Conservation (phyloP, 345 rosid species). For the Eutrema yunnanense region DNA sequence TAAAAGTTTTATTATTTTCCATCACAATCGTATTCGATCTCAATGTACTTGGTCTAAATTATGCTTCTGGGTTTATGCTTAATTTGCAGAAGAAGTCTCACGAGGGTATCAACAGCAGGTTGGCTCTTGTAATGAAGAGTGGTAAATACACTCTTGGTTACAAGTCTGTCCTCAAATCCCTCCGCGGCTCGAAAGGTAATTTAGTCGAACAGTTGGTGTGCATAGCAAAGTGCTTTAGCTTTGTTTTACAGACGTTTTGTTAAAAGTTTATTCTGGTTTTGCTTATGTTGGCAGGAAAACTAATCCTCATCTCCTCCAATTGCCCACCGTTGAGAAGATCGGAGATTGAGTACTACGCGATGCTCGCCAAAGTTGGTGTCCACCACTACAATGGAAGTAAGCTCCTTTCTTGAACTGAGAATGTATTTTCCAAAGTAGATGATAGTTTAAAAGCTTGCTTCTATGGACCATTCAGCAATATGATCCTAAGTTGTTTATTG, state of each 20-base stretch:
- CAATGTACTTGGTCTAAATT: not conserved
- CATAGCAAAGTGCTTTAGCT: not conserved
- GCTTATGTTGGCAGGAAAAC: slow-evolving; percentile 34
- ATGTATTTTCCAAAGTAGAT: not conserved
- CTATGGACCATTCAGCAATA: no score
- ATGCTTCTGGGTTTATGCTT: not conserved
- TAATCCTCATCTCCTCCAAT: slow-evolving; percentile 52
- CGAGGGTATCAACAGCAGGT: slow-evolving; percentile 74
- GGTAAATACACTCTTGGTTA: slow-evolving; percentile 69
- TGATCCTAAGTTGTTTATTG: no score
- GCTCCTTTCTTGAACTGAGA: slow-evolving; percentile 26
- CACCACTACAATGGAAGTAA: slow-evolving; percentile 80
- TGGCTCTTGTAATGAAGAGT: slow-evolving; percentile 82
- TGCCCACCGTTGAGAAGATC: slow-evolving; percentile 78
- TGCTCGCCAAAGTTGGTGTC: slow-evolving; percentile 75
- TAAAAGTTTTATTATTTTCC: not conserved
- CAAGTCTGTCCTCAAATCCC: slow-evolving; percentile 66
- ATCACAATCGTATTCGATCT: not conserved
- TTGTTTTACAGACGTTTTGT: not conserved
- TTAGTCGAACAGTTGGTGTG: slow-evolving; percentile 19
- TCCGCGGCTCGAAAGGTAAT: slow-evolving; percentile 60
- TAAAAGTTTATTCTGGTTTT: not conserved
- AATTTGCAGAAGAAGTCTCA: slow-evolving; percentile 74
- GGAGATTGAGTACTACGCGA: slow-evolving; percentile 77
- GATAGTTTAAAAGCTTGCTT: not conserved